Base-by-base conservation (phyloP, 2,329 filamentous ascomycete species). In the Akanthomyces uredinophilus region DNA sequence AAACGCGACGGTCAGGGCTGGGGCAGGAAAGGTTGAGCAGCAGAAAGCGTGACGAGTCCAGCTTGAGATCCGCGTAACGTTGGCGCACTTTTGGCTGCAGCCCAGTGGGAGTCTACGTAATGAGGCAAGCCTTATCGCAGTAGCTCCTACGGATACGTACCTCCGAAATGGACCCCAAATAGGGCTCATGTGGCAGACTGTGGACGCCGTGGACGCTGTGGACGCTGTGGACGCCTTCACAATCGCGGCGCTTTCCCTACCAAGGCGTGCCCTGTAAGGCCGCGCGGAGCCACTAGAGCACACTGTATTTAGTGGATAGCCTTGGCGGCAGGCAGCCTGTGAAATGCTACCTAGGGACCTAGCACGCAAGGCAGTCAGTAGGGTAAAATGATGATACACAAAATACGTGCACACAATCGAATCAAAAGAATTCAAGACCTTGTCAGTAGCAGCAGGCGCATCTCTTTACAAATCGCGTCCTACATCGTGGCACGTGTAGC, bases 11-110 rank as follows among this genome's bases (percentile, higher is more conserved):
- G n/a, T 22, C n/a, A n/a, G 39, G 27, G 37, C 20, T 52, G 49
- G 58, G 13, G 24, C 29, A 24, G 13, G 24, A 13, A 47, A 37
- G 37, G 57, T 37, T 35, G 60, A 62, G 50, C 22, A 39, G 56
- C 32, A 32, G 41, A 18, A 51, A 47, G 61, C 43, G 61, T 63
- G 61, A 51, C 61, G 54, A 54, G 37, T 51, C 39, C 41, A 54
- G 55, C 24, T 43, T 32, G 54, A 51, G 60, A 63, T 60, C 22
- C 20, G 53, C 60, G 53, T 20, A 52, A 46, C 37, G 27, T 49
- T 37, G 51, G 51, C 24, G 58, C 37, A 55, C 5, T 24, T 53
- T 43, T 13, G 32, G 39, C 22, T 44, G 22, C 52, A 47, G 29
- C 22, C 32, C 44, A 27, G 44, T 47, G 5, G 22, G 14, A 47